A percentile compares a stretch with the other conserved stretches of the same genome.
Evolutionary conservation across 192 early-diverging fungal species (phyloP).

Genomic region (Mortierella alpina): DNA sequence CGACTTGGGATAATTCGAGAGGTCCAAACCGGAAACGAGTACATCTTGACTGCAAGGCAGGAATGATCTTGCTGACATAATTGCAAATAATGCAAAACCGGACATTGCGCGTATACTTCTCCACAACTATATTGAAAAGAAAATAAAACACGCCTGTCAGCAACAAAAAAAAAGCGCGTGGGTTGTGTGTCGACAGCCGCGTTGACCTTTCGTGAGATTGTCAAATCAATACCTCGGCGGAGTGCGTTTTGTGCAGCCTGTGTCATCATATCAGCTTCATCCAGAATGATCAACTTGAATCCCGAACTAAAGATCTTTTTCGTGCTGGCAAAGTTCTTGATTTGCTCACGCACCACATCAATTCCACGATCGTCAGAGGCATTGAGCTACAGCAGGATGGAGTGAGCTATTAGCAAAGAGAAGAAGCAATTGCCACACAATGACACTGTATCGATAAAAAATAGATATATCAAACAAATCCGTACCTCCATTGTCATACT

Average conservation of each 20-base stretch:
- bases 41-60: slow-evolving; percentile 98
- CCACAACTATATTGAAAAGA: slow-evolving; percentile 76
- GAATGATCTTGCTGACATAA: slow-evolving; percentile 97
- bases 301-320: slow-evolving; percentile 92
- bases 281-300: slow-evolving; percentile 96
- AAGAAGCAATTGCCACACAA: neutral
- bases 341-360: slow-evolving; percentile 97
- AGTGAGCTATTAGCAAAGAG: neutral
- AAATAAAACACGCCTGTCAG: neutral
- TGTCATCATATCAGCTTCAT: slow-evolving; percentile 98
- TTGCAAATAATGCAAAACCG: slow-evolving; percentile 99
- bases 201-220: neutral
- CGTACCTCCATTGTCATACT: slow-evolving; percentile 93
- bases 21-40: slow-evolving; percentile 97
- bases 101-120: slow-evolving; percentile 98
- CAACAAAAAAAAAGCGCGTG: neutral
- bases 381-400: slow-evolving; percentile 73
- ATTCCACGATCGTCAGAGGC: slow-evolving; percentile 99
- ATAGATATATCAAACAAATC: neutral
- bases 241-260: slow-evolving; percentile 91
- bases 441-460: neutral
- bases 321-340: slow-evolving; percentile 98
- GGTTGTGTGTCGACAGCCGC: too few relatives aligned
- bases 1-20: slow-evolving; percentile 82
- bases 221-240: slow-evolving; percentile 72